Evolutionary conservation across 2,329 filamentous ascomycete species (phyloP).

Genomic region (Bipolaris cookei): DNA sequence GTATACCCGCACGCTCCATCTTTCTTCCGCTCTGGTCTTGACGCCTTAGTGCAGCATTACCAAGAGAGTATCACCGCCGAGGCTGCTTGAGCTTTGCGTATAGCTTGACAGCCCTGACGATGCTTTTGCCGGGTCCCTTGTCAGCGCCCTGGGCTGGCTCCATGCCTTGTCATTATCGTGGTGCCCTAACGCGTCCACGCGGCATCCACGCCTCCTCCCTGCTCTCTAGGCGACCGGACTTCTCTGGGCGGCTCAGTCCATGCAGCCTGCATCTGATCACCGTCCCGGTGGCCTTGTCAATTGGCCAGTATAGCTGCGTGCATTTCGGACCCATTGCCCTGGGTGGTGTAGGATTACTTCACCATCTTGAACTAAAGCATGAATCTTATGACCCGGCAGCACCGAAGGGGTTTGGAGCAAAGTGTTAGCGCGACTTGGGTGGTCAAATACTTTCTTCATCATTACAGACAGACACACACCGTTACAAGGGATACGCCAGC

Average conservation of each 20-base stretch:
- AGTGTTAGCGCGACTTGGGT: background rate
- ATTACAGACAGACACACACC: constrained; percentile 5
- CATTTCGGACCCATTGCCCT: constrained; percentile 17
- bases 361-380: constrained; percentile 19
- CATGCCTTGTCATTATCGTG: constrained; percentile 26
- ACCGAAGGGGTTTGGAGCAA: constrained; percentile 4
- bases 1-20: constrained; percentile 15
- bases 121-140: constrained; percentile 22
- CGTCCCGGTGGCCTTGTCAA: constrained; percentile 6
- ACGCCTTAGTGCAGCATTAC: constrained; percentile 20
- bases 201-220: constrained; percentile 32
- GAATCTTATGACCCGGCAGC: constrained; percentile 7
- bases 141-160: constrained; percentile 10
- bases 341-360: constrained; percentile 27
- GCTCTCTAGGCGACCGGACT: constrained; percentile 12
- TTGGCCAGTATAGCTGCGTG: constrained; percentile 22
- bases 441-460: constrained; percentile 2
- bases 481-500: constrained; percentile 5
- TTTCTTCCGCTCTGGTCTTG: constrained; percentile 11
- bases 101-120: constrained; percentile 3
- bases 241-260: constrained; percentile 20
- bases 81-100: background rate
- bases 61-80: constrained; percentile 12
- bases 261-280: constrained; percentile 23
- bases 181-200: constrained; percentile 33